A percentile compares a stretch with the other conserved stretches of the same genome.
Evolutionary conservation across 768 basidiomycete species (phyloP).

Genomic region (Podaxis sp.): DNA sequence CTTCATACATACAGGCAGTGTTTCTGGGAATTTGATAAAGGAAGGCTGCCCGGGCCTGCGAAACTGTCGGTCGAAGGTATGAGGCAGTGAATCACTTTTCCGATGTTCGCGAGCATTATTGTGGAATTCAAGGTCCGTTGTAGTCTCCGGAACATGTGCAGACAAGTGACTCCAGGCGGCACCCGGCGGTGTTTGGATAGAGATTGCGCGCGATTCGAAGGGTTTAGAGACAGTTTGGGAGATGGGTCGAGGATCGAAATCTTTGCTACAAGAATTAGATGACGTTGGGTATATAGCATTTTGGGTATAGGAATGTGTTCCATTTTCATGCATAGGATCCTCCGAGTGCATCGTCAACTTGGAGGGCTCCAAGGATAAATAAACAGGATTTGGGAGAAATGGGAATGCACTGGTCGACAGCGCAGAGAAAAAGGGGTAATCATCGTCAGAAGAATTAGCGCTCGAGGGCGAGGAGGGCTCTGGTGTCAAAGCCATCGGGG

Average conservation of each 20-base stretch:
- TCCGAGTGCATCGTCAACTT: neutral
- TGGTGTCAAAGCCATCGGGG: neutral
- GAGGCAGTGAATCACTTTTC: neutral
- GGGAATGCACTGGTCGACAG: neutral
- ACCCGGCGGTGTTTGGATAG: neutral
- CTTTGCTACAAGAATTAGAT: too few relatives aligned
- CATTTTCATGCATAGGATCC: neutral
- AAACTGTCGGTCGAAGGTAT: neutral
- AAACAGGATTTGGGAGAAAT: neutral
- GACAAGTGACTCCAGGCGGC: neutral
- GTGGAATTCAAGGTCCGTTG: neutral
- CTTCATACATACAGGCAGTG: neutral
- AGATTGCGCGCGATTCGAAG: neutral
- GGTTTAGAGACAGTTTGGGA: neutral
- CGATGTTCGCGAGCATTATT: neutral
- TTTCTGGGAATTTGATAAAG: constrained; percentile 4
- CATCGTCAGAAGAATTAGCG: neutral
- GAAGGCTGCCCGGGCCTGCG: neutral
- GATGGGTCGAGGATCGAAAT: too few relatives aligned
- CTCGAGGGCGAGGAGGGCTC: constrained; percentile 3
- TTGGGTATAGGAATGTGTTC: neutral
- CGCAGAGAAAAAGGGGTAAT: neutral
- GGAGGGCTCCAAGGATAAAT: neutral
- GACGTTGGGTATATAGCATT: neutral
- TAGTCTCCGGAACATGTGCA: neutral